Evolutionary conservation across 305 asterid genomes (phyloP), one percentile per base, ranked within the genome.

Genomic region (Vinca major): DNA sequence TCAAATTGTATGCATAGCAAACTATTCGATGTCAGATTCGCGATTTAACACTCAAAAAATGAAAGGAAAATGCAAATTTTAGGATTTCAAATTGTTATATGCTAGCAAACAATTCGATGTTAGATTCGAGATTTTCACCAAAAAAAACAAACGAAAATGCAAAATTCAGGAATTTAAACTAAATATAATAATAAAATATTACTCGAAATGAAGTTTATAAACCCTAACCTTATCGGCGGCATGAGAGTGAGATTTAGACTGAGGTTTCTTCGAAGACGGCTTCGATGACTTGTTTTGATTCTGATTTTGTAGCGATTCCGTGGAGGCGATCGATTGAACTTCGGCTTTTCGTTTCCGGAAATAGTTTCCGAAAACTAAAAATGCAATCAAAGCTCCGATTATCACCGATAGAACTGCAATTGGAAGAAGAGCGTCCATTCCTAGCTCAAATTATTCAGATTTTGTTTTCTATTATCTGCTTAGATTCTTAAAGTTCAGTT

Each of bases 381-480:
- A 78, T 10, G 94, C 96, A 80, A 94, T 86, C 80, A 86, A 58
- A 64, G 90, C 88, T 78, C 98, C 99, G 50, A 74, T 55, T 65
- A 91, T 76, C 84, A 78, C 81, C 71, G 99, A 94, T 17, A 83
- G 61, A 7, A 80, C 77, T 65, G 83, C 69, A 44, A 89, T 65
- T 41, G 88, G 83, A 63, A 94, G 71, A 73, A 84, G 7, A 26
- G 88, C 81, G 37, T 85, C 98, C 99, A 94, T 88, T 72, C 37
- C n/a, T 70, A 2, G 44, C 63, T 36, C 20, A 13, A 57, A 19
- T 20, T 8, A 3, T 26, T n/a, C 12, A 9, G 45, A 1, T 20
- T 47, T 47, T 19, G 41, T 47, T 4, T 6, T 13, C 16, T 21
- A 58, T 11, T 33, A 33, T 58, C 20, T 58, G 4, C 44, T 48